These are phyloP conservation scores for Colletotrichum acutatum DNA, from an alignment of 2,329 filamentous ascomycete species.

Conservation along the genomic window DNA sequence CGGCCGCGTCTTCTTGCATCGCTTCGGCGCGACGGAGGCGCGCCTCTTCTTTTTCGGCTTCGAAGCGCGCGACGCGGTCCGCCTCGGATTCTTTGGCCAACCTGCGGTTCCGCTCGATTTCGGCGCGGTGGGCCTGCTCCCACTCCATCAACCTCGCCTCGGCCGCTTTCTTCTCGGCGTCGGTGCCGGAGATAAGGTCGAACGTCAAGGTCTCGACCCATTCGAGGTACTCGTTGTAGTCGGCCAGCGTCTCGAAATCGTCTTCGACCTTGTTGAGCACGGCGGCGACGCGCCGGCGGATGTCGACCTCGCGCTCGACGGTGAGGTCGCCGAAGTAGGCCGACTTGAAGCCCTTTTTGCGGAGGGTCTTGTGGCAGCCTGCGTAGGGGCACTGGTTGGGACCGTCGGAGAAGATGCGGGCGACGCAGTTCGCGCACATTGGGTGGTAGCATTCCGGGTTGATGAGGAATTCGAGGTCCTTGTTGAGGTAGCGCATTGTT, in stretches of 20 bases:
- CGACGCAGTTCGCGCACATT: constrained; percentile 97
- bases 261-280: constrained; percentile 91
- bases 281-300: constrained; percentile 79
- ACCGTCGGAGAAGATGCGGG: constrained; percentile 91
- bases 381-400: constrained; percentile 93
- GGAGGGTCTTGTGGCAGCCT: constrained; percentile 86
- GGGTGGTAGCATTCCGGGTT: constrained; percentile 99
- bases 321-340: constrained; percentile 91
- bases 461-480: constrained; percentile 93
- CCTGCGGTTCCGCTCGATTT: constrained; percentile 71
- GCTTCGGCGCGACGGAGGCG: constrained; percentile 72
- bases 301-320: constrained; percentile 94
- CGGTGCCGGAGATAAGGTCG: constrained; percentile 80
- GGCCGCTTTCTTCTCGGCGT: constrained; percentile 66
- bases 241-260: constrained; percentile 86
- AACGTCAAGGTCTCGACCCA: constrained; percentile 91
- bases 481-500: constrained; percentile 94
- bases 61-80: constrained; percentile 63
- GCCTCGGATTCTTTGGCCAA: constrained; percentile 68
- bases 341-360: constrained; percentile 83
- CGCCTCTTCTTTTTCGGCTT: constrained; percentile 74
- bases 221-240: constrained; percentile 95
- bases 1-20: constrained; percentile 75
- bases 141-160: constrained; percentile 66
- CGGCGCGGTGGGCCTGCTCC: constrained; percentile 76